Evolutionary conservation across 2,329 filamentous ascomycete species (phyloP).

Genomic region (Pseudogymnoascus sp.): DNA sequence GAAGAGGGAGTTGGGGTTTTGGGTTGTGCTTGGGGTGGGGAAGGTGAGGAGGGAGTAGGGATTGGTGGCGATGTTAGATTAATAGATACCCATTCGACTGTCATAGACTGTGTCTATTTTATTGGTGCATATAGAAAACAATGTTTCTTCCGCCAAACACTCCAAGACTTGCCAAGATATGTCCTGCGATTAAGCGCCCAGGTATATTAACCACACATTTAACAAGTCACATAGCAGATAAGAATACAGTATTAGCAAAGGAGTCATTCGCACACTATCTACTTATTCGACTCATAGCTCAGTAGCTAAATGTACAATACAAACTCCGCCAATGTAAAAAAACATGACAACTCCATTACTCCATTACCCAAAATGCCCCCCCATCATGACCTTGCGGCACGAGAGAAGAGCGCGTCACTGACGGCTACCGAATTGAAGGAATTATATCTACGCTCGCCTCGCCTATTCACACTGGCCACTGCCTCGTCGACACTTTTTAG

Average conservation of each 20-base stretch:
- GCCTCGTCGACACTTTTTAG: not conserved
- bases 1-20: slow-evolving; percentile 86
- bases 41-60: slow-evolving; percentile 54
- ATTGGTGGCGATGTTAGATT: not conserved
- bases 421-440: slow-evolving; percentile 7
- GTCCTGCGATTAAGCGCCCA: not conserved
- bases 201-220: not conserved
- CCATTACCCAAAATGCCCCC: not conserved
- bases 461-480: not conserved
- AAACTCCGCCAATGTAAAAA: not conserved
- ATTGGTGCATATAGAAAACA: not conserved
- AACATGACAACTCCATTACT: slow-evolving; percentile 5
- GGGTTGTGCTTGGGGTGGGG: slow-evolving; percentile 86
- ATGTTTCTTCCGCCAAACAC: not conserved
- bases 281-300: not conserved
- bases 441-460: slow-evolving; percentile 7
- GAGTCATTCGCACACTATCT: not conserved
- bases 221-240: not conserved
- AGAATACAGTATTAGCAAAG: not conserved
- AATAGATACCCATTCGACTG: slow-evolving; percentile 14
- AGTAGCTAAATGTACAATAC: slow-evolving; percentile 6
- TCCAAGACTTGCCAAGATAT: not conserved
- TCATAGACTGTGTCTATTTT: not conserved
- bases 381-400: not conserved
- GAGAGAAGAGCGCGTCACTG: slow-evolving; percentile 3